Evolutionary conservation across 1,139 yeast species (phyloP).

Genomic region (Debaryomyces fabryi): DNA sequence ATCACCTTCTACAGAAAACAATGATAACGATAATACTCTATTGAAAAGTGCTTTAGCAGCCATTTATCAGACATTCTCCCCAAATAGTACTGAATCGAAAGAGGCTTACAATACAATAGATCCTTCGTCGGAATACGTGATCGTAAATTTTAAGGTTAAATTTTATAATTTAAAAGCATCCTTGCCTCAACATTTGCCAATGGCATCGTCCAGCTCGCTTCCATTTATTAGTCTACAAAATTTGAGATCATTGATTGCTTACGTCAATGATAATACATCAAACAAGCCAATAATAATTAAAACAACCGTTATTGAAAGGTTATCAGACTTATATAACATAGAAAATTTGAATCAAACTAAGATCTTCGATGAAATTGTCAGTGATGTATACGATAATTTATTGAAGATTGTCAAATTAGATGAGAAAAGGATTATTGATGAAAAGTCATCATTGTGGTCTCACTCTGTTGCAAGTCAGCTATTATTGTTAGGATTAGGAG

Average conservation of each 20-base stretch:
- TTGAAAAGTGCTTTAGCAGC: conserved; percentile 49
- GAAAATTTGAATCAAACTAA: conserved; percentile 52
- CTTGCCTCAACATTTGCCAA: conserved; percentile 56
- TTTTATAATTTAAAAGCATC: conserved; percentile 64
- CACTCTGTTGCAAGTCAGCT: conserved; percentile 63
- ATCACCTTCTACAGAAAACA: conserved; percentile 11
- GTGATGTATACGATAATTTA: conserved; percentile 61
- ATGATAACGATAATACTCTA: conserved; percentile 28
- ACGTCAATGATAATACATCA: conserved; percentile 48
- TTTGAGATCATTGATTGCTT: conserved; percentile 60
- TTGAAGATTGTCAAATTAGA: conserved; percentile 55
- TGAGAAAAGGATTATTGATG: conserved; percentile 46
- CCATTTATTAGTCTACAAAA: conserved; percentile 63
- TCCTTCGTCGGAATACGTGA: conserved; percentile 51
- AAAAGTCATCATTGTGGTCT: conserved; percentile 58
- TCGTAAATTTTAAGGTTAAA: conserved; percentile 65
- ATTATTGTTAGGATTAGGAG: conserved; percentile 60
- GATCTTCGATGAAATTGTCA: conserved; percentile 55
- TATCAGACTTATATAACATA: conserved; percentile 54
- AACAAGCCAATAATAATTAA: conserved; percentile 42
- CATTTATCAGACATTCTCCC: conserved; percentile 42
- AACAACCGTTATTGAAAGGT: conserved; percentile 62
- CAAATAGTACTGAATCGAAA: conserved; percentile 18
- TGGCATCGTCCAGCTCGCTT: conserved; percentile 50
- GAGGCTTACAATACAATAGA: conserved; percentile 13